phyloP scores from a whole-genome alignment of 2,329 filamentous ascomycete species.

The Clonostachys sp. region DNA sequence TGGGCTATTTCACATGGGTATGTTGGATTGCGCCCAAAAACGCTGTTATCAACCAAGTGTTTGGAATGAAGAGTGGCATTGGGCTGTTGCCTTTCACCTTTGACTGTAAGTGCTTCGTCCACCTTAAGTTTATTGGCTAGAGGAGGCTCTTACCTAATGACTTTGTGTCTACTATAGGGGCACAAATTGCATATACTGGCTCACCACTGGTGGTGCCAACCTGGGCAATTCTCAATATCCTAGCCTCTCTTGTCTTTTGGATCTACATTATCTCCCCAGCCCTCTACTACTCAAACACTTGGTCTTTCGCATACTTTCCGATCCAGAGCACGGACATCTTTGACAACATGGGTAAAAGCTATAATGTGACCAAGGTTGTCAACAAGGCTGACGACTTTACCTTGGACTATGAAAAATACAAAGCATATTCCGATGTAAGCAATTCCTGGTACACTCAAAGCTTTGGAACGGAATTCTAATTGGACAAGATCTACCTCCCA shows the following conservation, averaged over 20 bases:
- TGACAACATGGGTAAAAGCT: conserved; percentile 32
- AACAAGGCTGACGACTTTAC: conserved; percentile 26
- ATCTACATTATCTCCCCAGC: neutral
- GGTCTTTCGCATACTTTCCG: conserved; percentile 36
- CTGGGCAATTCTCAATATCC: too few species aligned
- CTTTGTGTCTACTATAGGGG: too few species aligned
- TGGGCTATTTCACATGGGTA: conserved; percentile 48
- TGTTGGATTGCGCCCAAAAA: conserved; percentile 48
- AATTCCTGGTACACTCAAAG: too few species aligned
- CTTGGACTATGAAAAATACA: conserved; percentile 25
- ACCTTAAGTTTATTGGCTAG: too few species aligned
- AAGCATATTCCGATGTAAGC: conserved; percentile 30
- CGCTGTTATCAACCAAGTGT: conserved; percentile 28
- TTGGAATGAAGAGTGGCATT: conserved; percentile 33
- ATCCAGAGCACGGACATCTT: conserved; percentile 38
- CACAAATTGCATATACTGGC: too few species aligned
- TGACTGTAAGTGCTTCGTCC: conserved; percentile 29
- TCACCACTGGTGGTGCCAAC: too few species aligned
- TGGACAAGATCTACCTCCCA: too few species aligned
- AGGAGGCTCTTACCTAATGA: too few species aligned
- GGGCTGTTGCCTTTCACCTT: conserved; percentile 31
- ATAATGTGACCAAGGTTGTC: conserved; percentile 26
- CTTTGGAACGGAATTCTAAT: too few species aligned
- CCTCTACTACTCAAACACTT: conserved; percentile 36
- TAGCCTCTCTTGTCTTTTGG: too few species aligned